Conservation (phyloP, 2,329 filamentous ascomycete genomes). For the Leptographium radiaticola region DNA sequence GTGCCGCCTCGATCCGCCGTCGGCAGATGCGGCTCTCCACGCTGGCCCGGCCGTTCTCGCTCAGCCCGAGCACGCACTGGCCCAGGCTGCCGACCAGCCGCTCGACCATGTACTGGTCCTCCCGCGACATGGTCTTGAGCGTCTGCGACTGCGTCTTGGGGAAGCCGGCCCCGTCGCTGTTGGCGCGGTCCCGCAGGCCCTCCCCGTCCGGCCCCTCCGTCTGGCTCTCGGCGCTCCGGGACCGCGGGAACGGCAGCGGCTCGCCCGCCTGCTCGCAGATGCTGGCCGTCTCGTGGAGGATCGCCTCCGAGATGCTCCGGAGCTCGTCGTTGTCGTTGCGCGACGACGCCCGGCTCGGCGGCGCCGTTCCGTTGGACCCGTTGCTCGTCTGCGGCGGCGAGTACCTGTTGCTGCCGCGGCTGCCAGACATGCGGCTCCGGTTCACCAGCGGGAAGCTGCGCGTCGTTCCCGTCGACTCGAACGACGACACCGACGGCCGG, state of each 20-base stretch:
- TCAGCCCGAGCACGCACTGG: constrained; percentile 44
- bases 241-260: not conserved
- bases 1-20: constrained; percentile 61
- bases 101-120: constrained; percentile 49
- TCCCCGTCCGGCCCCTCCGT: not conserved
- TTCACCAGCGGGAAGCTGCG: constrained; percentile 48
- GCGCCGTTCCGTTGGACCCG: not conserved
- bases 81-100: constrained; percentile 46
- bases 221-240: constrained; percentile 11
- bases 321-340: constrained; percentile 30
- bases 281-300: constrained; percentile 35
- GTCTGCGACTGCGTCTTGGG: constrained; percentile 14
- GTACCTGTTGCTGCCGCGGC: constrained; percentile 1
- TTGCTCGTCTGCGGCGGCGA: not conserved
- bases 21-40: constrained; percentile 52
- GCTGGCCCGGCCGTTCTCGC: constrained; percentile 39
- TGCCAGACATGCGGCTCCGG: constrained; percentile 8
- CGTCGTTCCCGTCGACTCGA: constrained; percentile 44
- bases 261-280: constrained; percentile 20
- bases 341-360: constrained; percentile 1
- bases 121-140: constrained; percentile 33
- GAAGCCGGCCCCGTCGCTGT: not conserved
- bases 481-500: constrained; percentile 42
- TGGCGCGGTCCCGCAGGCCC: not conserved
- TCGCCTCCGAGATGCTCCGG: constrained; percentile 31